Percentiles rank a stretch among this genome's conserved stretches.
These are phyloP conservation scores for Picea glauca DNA, from an alignment of 75 land plant species.

Conservation along the genomic window DNA sequence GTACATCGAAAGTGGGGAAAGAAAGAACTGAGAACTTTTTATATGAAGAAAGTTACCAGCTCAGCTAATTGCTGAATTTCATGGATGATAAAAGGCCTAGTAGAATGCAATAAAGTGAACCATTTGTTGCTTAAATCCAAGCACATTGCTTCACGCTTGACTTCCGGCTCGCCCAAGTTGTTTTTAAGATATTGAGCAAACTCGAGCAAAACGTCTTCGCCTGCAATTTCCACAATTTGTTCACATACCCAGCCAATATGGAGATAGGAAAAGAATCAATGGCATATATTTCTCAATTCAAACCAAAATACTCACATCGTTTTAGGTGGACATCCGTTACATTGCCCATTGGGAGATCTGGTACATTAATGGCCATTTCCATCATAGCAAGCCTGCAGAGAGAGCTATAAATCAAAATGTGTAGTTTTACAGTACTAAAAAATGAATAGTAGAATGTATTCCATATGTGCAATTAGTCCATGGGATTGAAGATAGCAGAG, in stretches of 20 bases:
- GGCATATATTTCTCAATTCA: too few species aligned
- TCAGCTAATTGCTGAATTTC: conserved; percentile 49
- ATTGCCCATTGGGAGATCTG: conserved; percentile 67
- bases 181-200: conserved; percentile 31
- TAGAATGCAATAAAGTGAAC: conserved; percentile 62
- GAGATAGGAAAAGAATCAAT: too few species aligned
- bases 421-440: not conserved
- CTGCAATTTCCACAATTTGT: conserved; percentile 18
- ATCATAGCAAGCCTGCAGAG: conserved; percentile 53
- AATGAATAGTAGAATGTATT: too few species aligned
- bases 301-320: conserved; percentile 41
- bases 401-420: too few species aligned
- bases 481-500: too few species aligned
- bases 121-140: conserved; percentile 71
- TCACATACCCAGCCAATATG: too few species aligned
- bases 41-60: conserved; percentile 26
- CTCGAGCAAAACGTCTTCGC: conserved; percentile 44
- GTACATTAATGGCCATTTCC: conserved; percentile 63
- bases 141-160: conserved; percentile 37
- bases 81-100: conserved; percentile 53
- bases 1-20: not conserved
- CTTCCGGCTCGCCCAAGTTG: conserved; percentile 21
- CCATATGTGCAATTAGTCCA: too few species aligned
- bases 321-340: conserved; percentile 53
- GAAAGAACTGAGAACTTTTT: not conserved